Percentiles rank a stretch among this genome's conserved stretches.
These are phyloP conservation scores for Microascus cirrosus DNA, from an alignment of 2,329 filamentous ascomycete species.

Conservation along the genomic window DNA sequence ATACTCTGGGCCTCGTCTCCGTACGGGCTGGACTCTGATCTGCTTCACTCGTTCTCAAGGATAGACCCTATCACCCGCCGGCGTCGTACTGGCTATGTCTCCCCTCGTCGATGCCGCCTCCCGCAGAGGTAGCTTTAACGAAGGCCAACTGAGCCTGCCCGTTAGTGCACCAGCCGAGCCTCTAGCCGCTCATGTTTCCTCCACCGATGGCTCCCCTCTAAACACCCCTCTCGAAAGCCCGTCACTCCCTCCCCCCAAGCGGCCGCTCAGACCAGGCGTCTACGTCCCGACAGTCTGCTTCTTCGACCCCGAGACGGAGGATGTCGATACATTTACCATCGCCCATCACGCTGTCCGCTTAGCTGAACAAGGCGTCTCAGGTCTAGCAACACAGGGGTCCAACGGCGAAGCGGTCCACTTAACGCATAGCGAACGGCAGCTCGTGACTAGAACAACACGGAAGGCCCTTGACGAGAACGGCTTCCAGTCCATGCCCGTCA, in stretches of 20 bases:
- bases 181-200: background rate
- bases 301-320: constrained; percentile 53
- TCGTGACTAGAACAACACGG: constrained; percentile 59
- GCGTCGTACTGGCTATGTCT: background rate
- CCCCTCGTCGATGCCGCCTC: background rate
- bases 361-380: constrained; percentile 61
- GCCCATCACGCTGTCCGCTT: constrained; percentile 54
- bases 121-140: background rate
- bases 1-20: too few species aligned
- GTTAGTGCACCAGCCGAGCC: background rate
- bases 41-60: background rate
- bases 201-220: background rate
- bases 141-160: background rate
- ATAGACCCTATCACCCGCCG: background rate
- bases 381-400: constrained; percentile 67
- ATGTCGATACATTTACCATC: constrained; percentile 53
- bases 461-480: constrained; percentile 53
- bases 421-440: constrained; percentile 55
- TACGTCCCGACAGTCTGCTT: constrained; percentile 69
- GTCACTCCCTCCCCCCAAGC: constrained; percentile 6
- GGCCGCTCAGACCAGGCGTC: constrained; percentile 39
- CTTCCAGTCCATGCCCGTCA: constrained; percentile 55
- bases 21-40: too few species aligned
- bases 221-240: background rate
- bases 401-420: constrained; percentile 78